Evolutionary conservation across 139 green algal species (phyloP), one percentile per base, ranked within the genome.

Genomic region (Picochlorum sp.): DNA sequence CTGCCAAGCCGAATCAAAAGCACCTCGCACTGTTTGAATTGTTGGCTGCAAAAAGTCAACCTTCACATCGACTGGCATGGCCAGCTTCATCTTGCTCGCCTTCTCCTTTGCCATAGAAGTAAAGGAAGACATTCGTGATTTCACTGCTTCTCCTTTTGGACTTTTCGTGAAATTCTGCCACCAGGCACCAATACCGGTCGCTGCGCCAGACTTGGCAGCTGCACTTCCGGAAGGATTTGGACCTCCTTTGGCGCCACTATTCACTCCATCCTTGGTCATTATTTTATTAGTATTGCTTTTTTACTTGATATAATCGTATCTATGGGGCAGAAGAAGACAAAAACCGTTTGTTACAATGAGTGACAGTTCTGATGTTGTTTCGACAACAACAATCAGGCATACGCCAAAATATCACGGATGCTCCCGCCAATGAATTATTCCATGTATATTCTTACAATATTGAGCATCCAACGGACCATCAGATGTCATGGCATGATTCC

Each of bases 41-140:
- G 72, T 66, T 21, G 78, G 78, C 4, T 52, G 62, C 2, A 84
- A 38, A 28, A 84, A 74, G 49, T 84, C 77, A 14, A 84, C 56
- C 44, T 82, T 64, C 56, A 13, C 65, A 56, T 72, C 65, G 9
- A 72, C 65, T 24, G 69, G 69, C 69, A 75, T 75, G 3, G 24
- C 30, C 26, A 46, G 34, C 45, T 71, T 71, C n/a, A 54, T 41
- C 30, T 26, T 32, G 15, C 23, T 5, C 7, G 58, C 58, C 23
- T 32, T 51, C 13, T 68, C 63, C 18, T 59, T 28, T 15, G 65
- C 16, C 5, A 8, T 26, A 2, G 16, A 49, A 14, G 66, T 45
- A 0, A 62, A 30, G 0, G 5, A 15, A 24, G 41, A 44, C 4
- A 54, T 10, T 7, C 52, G 6, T 24, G 30, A 18, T 24, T 71